Conservation (phyloP, 106 monocot genomes). For the Platanthera guangdongensis region DNA sequence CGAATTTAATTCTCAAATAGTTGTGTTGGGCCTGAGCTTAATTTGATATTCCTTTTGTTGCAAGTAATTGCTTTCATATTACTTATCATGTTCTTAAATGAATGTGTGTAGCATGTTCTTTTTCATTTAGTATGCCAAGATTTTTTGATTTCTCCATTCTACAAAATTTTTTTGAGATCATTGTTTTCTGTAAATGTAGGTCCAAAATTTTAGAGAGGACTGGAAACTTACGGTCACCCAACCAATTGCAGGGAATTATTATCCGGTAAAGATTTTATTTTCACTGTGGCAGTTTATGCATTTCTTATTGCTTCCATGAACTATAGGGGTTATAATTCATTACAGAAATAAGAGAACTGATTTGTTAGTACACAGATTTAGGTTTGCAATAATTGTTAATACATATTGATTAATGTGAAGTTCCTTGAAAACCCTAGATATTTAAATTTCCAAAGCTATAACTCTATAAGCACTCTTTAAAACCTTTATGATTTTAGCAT, state of each 20-base stretch:
- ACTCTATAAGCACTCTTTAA: not conserved
- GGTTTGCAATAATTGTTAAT: not conserved
- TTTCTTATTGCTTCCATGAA: not conserved
- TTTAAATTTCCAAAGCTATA: not conserved
- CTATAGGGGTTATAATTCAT: not conserved
- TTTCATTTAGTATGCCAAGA: not conserved
- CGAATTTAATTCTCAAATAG: not conserved
- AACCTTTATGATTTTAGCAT: not conserved
- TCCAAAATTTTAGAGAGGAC: conserved; percentile 71
- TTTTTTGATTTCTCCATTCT: not conserved
- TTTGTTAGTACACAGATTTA: not conserved
- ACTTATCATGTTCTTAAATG: not conserved
- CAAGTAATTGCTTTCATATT: not conserved
- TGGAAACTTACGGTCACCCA: conserved; percentile 75
- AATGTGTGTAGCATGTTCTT: not conserved
- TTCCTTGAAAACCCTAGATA: not conserved
- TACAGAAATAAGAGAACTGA: not conserved
- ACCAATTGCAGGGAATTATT: conserved; percentile 87
- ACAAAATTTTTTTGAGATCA: not conserved
- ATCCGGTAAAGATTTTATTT: conserved; percentile 46
- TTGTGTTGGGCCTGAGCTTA: not conserved
- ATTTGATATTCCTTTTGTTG: not conserved
- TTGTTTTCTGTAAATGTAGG: conserved; percentile 16
- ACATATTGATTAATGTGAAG: not conserved
- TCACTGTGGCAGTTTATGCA: not conserved